These are phyloP conservation scores for Tulasnella sp. DNA, from an alignment of 768 basidiomycete species.

Conservation along the genomic window DNA sequence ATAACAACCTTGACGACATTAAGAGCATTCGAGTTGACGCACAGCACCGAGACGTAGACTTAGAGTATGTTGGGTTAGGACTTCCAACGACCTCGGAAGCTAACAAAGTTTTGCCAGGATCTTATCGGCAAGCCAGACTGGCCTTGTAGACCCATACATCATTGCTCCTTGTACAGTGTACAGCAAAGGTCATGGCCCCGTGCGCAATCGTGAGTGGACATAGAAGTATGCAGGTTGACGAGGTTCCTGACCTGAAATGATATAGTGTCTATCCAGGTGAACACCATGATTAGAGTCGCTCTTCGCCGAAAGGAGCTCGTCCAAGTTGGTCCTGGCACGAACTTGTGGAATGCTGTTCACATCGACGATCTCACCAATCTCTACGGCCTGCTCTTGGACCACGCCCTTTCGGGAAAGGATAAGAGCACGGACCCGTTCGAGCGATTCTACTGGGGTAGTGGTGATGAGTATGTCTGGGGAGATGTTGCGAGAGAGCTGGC, in stretches of 20 bases:
- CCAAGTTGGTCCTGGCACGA: constrained; percentile 34
- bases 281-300: constrained; percentile 37
- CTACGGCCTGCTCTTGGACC: constrained; percentile 30
- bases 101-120: constrained; percentile 20
- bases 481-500: constrained; percentile 18
- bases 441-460: constrained; percentile 30
- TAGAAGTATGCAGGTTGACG: background rate
- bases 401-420: constrained; percentile 24
- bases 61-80: background rate
- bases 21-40: constrained; percentile 36
- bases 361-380: constrained; percentile 34
- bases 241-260: background rate
- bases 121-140: constrained; percentile 31
- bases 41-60: constrained; percentile 40
- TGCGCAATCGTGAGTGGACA: constrained; percentile 10
- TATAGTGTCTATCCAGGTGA: constrained; percentile 40
- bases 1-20: constrained; percentile 41
- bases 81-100: background rate
- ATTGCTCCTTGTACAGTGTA: constrained; percentile 35
- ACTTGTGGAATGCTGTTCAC: constrained; percentile 36
- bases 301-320: constrained; percentile 30
- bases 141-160: constrained; percentile 34
- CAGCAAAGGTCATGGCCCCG: constrained; percentile 30
- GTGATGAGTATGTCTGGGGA: constrained; percentile 14
- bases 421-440: constrained; percentile 14